Base-by-base conservation (phyloP, 73 alveolate genomes). In the Stentor roeselii region DNA sequence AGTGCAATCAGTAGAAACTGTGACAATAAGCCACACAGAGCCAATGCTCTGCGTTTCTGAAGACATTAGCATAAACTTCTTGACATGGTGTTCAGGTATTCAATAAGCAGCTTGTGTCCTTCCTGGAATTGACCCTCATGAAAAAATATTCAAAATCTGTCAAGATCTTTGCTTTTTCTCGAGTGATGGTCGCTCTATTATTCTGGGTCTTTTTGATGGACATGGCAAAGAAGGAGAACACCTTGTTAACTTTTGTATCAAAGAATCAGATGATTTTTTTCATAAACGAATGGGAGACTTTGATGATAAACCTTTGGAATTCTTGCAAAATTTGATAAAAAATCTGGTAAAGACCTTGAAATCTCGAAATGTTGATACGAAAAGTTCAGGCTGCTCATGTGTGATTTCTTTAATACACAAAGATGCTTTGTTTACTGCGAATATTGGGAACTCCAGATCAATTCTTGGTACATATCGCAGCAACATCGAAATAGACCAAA, bases 371-470 rank as follows among this genome's bases (percentile, higher is more conserved):
- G 2, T 76, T 35, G 84, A 76, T 35, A 40, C 39, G 30, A 27
- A 27, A 15, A 15, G 39, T 41, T 82, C 88, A 27, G 74, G 74
- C 14, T 11, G 85, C 3, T 39, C 88, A 4, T 36, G 61, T 15
- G 67, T 35, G 36, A 34, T 82, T 74, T 21, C 36, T 0, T n/a
- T 60, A 30, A 32, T 82, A 6, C 74, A 75, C 60, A 39, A 60
- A 3, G 38, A 82, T 34, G 59, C 83, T 6, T 30, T 82, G 36
- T 32, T 39, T 34, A 21, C 60, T 34, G 42, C 42, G 3, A 60
- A 32, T 82, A 50, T 60, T 3, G 88, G 88, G 4, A 76, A 82
- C 84, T 60, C 84, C n/a, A 60, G 88, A 4, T 94, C 94, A 14
- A 89, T 91, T 4, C 39, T 82, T 14, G 84, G 41, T 30, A 67